Conservation (phyloP, 148 eudicot genomes). For the Pharnaceum exiguum region DNA sequence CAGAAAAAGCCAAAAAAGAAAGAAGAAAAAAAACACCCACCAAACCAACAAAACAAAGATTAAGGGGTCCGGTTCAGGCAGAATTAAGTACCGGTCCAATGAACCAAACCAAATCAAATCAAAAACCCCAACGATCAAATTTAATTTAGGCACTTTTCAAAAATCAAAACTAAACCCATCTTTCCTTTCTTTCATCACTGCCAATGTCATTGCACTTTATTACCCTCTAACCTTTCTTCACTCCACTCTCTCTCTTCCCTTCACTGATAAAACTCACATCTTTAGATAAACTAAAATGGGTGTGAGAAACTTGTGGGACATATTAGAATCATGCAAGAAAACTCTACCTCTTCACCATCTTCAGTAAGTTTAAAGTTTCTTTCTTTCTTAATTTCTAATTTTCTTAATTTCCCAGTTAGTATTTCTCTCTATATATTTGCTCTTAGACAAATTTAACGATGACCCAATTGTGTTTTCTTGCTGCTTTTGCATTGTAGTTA, state of each 20-base stretch:
- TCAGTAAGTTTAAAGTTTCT: slow-evolving; percentile 41
- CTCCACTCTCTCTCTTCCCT: neutral
- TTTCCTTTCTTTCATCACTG: neutral
- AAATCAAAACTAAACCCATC: slow-evolving; percentile 9
- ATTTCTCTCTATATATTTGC: neutral
- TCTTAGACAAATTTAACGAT: neutral
- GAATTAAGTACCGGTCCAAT: neutral
- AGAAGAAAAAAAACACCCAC: too few relatives aligned
- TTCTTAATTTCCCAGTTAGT: neutral
- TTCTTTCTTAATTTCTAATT: neutral
- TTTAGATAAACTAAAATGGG: slow-evolving; percentile 43
- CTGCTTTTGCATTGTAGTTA: too few relatives aligned
- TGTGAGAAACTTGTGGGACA: slow-evolving; percentile 86
- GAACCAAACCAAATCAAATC: neutral
- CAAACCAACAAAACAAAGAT: too few relatives aligned
- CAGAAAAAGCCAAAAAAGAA: too few relatives aligned
- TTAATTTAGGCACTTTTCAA: neutral
- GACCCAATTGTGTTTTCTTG: neutral
- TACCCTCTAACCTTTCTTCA: neutral
- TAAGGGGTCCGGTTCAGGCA: neutral
- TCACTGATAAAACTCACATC: neutral
- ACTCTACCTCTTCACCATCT: slow-evolving; percentile 91
- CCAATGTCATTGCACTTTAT: neutral
- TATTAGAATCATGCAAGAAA: slow-evolving; percentile 89
- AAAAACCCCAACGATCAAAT: slow-evolving; percentile 17